These are phyloP conservation scores for Gloeophyllum trabeum DNA, from an alignment of 768 basidiomycete species.

Conservation along the genomic window DNA sequence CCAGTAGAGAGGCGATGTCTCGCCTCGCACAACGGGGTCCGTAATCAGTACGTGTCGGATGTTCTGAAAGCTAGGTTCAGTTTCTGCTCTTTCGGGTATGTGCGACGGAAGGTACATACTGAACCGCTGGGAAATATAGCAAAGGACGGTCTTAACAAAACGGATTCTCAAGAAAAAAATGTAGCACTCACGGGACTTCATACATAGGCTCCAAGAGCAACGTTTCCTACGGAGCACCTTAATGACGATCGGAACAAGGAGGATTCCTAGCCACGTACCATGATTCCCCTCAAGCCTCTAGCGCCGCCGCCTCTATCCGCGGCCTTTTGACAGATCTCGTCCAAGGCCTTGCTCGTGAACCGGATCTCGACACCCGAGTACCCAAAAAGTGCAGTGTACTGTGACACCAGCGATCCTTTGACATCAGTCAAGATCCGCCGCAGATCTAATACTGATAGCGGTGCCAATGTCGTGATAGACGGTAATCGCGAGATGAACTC, in stretches of 20 bases:
- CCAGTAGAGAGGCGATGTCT: slow-evolving; percentile 65
- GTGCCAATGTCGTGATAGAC: slow-evolving; percentile 74
- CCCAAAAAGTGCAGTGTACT: slow-evolving; percentile 77
- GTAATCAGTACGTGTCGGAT: slow-evolving; percentile 78
- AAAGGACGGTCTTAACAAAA: slow-evolving; percentile 2
- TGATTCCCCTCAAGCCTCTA: slow-evolving; percentile 78
- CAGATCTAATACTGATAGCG: slow-evolving; percentile 71
- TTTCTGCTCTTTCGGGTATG: background rate
- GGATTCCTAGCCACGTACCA: slow-evolving; percentile 39
- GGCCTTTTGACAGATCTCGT: slow-evolving; percentile 74
- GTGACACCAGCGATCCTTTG: slow-evolving; percentile 81
- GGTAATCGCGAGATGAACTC: slow-evolving; percentile 94
- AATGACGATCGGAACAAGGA: slow-evolving; percentile 1
- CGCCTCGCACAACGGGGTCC: slow-evolving; percentile 55
- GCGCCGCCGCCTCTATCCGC: slow-evolving; percentile 82
- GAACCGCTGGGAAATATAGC: slow-evolving; percentile 34
- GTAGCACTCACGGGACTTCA: slow-evolving; percentile 66
- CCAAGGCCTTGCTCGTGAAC: slow-evolving; percentile 73
- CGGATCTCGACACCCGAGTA: slow-evolving; percentile 79
- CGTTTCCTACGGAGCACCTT: slow-evolving; percentile 53
- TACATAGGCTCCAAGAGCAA: slow-evolving; percentile 88
- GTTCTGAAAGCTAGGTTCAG: slow-evolving; percentile 30
- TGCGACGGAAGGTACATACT: background rate
- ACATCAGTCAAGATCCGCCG: slow-evolving; percentile 89
- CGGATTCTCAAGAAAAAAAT: slow-evolving; percentile 3